These are phyloP conservation scores for Smallanthus sonchifolius DNA, from an alignment of 129 eudicot genomes.

Conservation along the genomic window DNA sequence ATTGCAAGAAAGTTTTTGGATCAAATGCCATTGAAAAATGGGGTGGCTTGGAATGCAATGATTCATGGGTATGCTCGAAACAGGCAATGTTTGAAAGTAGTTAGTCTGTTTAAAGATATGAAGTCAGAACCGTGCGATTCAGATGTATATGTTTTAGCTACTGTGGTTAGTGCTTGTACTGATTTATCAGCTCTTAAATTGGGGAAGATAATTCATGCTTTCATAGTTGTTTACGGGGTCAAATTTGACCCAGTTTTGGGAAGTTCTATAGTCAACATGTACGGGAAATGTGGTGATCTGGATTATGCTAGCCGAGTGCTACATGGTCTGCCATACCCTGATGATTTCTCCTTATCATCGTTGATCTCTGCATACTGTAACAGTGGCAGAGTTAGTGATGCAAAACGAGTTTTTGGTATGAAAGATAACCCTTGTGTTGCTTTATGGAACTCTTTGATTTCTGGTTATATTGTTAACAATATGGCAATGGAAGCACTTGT, in stretches of 20 bases:
- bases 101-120: conserved; percentile 55
- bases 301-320: conserved; percentile 49
- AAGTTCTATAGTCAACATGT: conserved; percentile 78
- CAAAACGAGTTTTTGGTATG: conserved; percentile 42
- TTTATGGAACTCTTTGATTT: conserved; percentile 71
- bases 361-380: conserved; percentile 66
- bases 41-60: conserved; percentile 58
- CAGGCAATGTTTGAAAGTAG: conserved; percentile 43
- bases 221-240: conserved; percentile 38
- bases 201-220: conserved; percentile 70
- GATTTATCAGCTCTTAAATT: conserved; percentile 42
- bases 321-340: conserved; percentile 28
- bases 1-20: conserved; percentile 44
- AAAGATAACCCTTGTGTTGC: conserved; percentile 49
- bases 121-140: conserved; percentile 28
- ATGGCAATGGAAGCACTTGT: conserved; percentile 40
- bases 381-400: conserved; percentile 60
- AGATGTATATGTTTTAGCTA: conserved; percentile 63
- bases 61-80: conserved; percentile 66
- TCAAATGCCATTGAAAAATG: conserved; percentile 70
- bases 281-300: conserved; percentile 84
- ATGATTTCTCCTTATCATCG: conserved; percentile 75
- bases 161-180: conserved; percentile 72
- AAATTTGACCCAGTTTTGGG: conserved; percentile 59
- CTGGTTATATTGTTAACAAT: conserved; percentile 48